Evolutionary conservation across 345 rosid species (phyloP), one percentile per base, ranked within the genome.

Genomic region (Dovyalis caffra): DNA sequence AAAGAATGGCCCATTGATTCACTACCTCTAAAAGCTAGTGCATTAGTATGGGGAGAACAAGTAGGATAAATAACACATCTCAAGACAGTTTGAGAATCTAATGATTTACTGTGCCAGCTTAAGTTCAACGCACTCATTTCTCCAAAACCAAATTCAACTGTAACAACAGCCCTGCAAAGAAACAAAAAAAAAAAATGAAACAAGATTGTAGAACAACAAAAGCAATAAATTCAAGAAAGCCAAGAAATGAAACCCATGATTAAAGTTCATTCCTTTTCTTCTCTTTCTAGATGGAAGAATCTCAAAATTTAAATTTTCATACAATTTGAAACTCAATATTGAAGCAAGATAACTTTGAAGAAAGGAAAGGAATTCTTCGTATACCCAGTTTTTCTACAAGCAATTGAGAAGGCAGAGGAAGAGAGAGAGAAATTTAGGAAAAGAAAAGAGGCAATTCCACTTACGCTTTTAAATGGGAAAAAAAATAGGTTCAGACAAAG

Each of bases 41-140:
- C 78, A 68, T 71, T 74, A 29, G 28, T 56, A 64, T 57, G 62
- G 49, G 4, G n/a, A 28, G 69, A 76, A 62, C 53, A 61, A 33
- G 40, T 8, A 28, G 57, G 58, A 65, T 71, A 64, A 47, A n/a
- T 1, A 51, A 29, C 20, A 62, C 40, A 78, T 47, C 73, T 11
- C 7, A 49, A 29, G 63, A 38, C 5, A 4, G 73, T 11, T 68
- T 45, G 73, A 31, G 66, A 47, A 40, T 58, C 69, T 34, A 53
- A 28, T 8, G 25, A 8, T 6, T 66, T 82, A 68, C 70, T 62
- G 31, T 80, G 72, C 49, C 81, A 76, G 79, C 81, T 82, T 69
- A 85, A 79, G 74, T 80, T 79, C 67, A 83, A 82, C 0, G 91
- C 89, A 79, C 79, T 82, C 92, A 90, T 87, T 67, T 80, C 60